phyloP scores from a whole-genome alignment of 495 filamentous ascomycete genomes.

The Aspergillus funiculosus region DNA sequence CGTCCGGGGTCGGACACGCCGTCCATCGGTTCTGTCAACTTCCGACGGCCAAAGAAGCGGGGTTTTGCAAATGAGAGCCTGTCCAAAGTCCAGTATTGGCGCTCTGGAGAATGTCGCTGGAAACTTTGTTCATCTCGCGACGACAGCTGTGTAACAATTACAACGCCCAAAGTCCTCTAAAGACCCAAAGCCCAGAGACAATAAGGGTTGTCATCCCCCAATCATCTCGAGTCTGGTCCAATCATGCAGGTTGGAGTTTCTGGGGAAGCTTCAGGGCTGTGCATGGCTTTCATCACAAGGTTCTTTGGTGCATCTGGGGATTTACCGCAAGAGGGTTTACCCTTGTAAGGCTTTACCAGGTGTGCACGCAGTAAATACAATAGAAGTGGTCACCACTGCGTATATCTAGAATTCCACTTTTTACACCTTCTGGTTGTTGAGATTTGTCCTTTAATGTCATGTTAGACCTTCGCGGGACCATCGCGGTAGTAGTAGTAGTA shows the following conservation, averaged over 20 bases:
- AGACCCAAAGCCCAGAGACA: background rate
- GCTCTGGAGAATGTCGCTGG: background rate
- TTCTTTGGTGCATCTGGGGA: background rate
- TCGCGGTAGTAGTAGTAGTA: no score
- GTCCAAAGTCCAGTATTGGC: constrained; percentile 4
- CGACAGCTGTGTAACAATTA: constrained; percentile 3
- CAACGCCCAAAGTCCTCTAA: background rate
- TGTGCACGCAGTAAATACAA: no score
- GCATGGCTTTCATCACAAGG: background rate
- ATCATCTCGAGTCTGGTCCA: background rate
- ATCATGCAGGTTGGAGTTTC: background rate
- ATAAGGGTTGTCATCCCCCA: background rate
- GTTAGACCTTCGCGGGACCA: no score
- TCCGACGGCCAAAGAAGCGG: constrained; percentile 5
- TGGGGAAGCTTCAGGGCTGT: background rate
- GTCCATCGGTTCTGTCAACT: background rate
- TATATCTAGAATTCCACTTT: no score
- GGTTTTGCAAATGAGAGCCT: constrained; percentile 1
- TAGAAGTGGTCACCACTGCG: no score
- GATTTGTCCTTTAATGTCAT: no score
- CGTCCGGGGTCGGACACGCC: background rate
- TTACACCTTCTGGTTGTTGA: no score
- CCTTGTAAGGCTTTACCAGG: no score
- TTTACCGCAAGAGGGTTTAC: no score
- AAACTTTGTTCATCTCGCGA: background rate